phyloP scores from a whole-genome alignment of 73 alveolate species.

The Paramecium bursaria region DNA sequence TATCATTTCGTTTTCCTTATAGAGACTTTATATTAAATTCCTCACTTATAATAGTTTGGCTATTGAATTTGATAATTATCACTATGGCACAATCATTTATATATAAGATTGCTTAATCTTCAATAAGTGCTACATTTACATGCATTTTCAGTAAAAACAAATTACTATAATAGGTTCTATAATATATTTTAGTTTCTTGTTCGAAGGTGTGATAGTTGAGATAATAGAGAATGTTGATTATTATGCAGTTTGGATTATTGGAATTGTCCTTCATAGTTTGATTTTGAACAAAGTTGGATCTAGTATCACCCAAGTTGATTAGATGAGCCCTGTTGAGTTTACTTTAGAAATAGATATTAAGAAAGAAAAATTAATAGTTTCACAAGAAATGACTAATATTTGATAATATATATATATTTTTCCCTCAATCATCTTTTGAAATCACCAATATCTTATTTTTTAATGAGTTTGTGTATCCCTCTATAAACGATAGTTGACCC shows the following conservation, averaged over 20 bases:
- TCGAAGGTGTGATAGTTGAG: conserved; percentile 16
- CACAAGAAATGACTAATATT: conserved; percentile 1
- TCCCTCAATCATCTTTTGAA: no score
- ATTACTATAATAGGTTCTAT: no score
- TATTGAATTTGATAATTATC: conserved; percentile 14
- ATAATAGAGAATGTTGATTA: conserved; percentile 13
- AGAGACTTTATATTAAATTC: conserved; percentile 21
- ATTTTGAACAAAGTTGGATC: conserved; percentile 9
- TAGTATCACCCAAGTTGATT: conserved; percentile 17
- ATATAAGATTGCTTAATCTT: background rate
- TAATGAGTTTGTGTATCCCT: no score
- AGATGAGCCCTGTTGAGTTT: background rate
- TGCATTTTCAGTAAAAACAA: no score
- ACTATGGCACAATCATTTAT: conserved; percentile 37
- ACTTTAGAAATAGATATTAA: conserved; percentile 43
- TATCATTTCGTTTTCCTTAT: conserved; percentile 25
- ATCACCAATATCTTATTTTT: no score
- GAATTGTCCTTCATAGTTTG: conserved; percentile 6
- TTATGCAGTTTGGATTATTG: conserved; percentile 33
- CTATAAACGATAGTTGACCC: no score
- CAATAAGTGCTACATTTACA: no score
- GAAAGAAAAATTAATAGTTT: conserved; percentile 11
- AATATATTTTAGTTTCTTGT: background rate
- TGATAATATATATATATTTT: no score
- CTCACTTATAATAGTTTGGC: conserved; percentile 1